Evolutionary conservation across 1,139 yeast genomes (phyloP).

Genomic region (Suhomyces choctaworum): DNA sequence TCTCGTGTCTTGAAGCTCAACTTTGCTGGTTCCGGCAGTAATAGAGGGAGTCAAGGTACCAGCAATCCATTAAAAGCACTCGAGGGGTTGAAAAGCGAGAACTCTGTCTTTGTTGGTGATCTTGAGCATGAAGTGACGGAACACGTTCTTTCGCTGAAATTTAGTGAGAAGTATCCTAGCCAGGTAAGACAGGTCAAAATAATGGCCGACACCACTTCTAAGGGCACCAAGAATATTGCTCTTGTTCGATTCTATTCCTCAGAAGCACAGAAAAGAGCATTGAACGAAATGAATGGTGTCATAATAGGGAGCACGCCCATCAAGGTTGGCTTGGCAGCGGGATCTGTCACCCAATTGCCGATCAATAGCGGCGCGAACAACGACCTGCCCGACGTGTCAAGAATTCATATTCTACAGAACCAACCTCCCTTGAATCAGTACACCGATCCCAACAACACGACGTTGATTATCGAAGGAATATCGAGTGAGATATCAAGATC

Average conservation of each 20-base stretch:
- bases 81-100: constrained; percentile 40
- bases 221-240: constrained; percentile 83
- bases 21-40: constrained; percentile 60
- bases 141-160: constrained; percentile 61
- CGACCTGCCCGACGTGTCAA: constrained; percentile 12
- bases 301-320: constrained; percentile 74
- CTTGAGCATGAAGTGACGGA: constrained; percentile 77
- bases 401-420: constrained; percentile 26
- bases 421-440: constrained; percentile 35
- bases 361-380: constrained; percentile 8
- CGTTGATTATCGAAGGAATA: constrained; percentile 32
- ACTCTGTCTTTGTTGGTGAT: constrained; percentile 85
- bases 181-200: constrained; percentile 84
- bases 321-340: constrained; percentile 53
- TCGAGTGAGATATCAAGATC: constrained; percentile 29
- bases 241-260: constrained; percentile 80
- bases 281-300: constrained; percentile 80
- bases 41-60: background rate
- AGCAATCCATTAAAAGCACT: background rate
- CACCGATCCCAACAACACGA: constrained; percentile 42
- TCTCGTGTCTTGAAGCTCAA: constrained; percentile 67
- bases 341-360: constrained; percentile 15
- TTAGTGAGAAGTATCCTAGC: constrained; percentile 64
- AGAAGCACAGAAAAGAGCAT: constrained; percentile 72
- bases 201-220: constrained; percentile 78